Evolutionary conservation across 345 rosid species (phyloP).

Genomic region (Salix exigua): DNA sequence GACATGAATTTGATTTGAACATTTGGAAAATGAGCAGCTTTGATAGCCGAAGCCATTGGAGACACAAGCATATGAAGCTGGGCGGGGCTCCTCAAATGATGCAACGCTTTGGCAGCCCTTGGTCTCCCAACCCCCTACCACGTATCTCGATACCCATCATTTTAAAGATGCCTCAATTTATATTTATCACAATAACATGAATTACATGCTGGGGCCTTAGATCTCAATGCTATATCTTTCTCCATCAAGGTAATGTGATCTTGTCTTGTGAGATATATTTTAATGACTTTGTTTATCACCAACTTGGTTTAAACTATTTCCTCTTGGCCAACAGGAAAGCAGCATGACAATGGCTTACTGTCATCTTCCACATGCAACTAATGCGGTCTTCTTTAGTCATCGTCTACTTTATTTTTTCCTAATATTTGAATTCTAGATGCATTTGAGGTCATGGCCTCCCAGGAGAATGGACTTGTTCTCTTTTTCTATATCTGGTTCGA

Average conservation of each 20-base stretch:
- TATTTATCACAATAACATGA: not conserved
- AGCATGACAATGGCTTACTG: not conserved
- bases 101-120: conserved; percentile 6
- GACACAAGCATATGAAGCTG: conserved; percentile 20
- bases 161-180: not conserved
- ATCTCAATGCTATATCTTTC: not conserved
- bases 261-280: not conserved
- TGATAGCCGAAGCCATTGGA: not conserved
- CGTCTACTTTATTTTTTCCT: no score
- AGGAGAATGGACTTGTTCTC: no score
- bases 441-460: no score
- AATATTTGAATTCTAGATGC: no score
- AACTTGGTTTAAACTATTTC: not conserved
- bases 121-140: conserved; percentile 16
- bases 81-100: not conserved
- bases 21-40: not conserved
- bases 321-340: not conserved
- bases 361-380: not conserved
- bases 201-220: not conserved
- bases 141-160: conserved; percentile 15
- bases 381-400: not conserved
- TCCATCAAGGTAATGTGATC: not conserved
- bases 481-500: no score
- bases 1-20: not conserved
- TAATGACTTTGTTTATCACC: not conserved